Conservation (phyloP, 148 eudicot species). For the Amaranthus hypochondriacus region DNA sequence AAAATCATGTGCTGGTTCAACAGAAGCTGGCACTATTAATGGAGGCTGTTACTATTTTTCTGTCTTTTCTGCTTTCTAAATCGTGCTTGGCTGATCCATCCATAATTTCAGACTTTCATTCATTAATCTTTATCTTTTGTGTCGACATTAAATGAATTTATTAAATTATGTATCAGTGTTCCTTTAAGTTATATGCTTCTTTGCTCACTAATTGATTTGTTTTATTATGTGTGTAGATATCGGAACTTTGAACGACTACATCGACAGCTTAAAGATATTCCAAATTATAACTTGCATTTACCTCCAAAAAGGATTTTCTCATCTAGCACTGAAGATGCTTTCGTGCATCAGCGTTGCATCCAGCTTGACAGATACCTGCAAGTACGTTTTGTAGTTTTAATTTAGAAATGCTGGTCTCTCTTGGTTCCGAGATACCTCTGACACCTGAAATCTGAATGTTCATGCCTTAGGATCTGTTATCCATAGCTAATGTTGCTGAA, state of each 20-base stretch:
- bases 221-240: constrained; percentile 48
- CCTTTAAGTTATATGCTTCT: not conserved
- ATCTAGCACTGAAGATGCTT: constrained; percentile 96
- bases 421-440: constrained; percentile 2
- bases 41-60: not conserved
- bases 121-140: too few species aligned
- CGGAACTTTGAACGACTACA: constrained; percentile 92
- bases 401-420: constrained; percentile 7
- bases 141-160: too few species aligned
- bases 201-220: constrained; percentile 7
- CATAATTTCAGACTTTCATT: not conserved
- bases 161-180: not conserved
- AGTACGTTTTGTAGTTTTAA: constrained; percentile 34
- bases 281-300: constrained; percentile 85
- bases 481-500: constrained; percentile 98
- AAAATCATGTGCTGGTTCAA: not conserved
- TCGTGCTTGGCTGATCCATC: not conserved
- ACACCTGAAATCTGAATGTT: constrained; percentile 11
- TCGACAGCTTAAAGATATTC: constrained; percentile 91
- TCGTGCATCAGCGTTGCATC: constrained; percentile 97
- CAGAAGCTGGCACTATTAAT: not conserved
- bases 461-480: constrained; percentile 73
- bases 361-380: constrained; percentile 94
- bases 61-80: not conserved
- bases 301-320: constrained; percentile 99